phyloP scores from a whole-genome alignment of 306 rosid genomes.

The Quercus suber region DNA sequence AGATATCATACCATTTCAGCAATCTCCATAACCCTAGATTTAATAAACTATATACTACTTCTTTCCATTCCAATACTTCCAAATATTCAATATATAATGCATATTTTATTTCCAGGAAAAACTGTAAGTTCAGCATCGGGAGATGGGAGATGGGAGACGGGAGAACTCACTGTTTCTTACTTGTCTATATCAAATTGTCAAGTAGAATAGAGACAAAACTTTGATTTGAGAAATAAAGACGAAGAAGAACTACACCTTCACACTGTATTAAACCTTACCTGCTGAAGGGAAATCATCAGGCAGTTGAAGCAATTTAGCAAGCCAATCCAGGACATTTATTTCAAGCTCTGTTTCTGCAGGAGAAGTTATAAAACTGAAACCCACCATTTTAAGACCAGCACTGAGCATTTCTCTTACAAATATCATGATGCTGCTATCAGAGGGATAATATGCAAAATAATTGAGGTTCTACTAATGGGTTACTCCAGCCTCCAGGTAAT shows the following conservation, averaged over 20 bases:
- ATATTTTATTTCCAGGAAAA: neutral
- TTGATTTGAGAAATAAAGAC: neutral
- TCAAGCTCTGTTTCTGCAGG: conserved; percentile 99
- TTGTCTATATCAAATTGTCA: neutral
- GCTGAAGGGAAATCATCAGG: conserved; percentile 63
- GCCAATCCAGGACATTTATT: conserved; percentile 84
- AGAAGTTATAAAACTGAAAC: conserved; percentile 92
- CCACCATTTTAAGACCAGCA: conserved; percentile 84
- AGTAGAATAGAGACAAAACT: neutral
- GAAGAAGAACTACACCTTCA: neutral
- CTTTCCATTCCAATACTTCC: neutral
- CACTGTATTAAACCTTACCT: conserved; percentile 40
- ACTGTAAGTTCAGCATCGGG: neutral
- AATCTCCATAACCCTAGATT: no score
- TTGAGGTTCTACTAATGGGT: conserved; percentile 99
- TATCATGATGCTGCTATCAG: conserved; percentile 88
- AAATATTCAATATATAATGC: neutral
- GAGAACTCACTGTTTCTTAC: neutral
- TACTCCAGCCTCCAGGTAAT: conserved; percentile 63
- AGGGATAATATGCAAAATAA: conserved; percentile 84
- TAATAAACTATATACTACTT: no score
- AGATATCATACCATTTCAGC: no score
- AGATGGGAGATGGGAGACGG: no score
- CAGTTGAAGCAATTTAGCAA: conserved; percentile 67
- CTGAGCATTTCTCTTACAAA: conserved; percentile 96